Evolutionary conservation across 1,139 yeast species (phyloP).

Genomic region (Blastobotrys elegans): DNA sequence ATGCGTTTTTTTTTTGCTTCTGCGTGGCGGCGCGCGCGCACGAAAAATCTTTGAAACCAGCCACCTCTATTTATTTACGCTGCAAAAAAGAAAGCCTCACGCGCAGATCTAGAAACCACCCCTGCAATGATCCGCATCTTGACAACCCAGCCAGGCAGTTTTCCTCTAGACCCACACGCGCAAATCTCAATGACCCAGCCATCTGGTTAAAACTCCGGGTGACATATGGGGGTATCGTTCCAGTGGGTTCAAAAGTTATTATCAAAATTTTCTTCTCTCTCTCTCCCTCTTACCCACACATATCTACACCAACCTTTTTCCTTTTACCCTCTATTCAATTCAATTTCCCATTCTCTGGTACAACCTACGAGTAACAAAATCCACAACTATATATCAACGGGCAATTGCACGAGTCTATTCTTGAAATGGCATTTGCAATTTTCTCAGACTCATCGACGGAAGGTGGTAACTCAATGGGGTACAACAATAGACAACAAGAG

Average conservation of each 20-base stretch:
- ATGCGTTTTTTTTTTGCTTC: too few species aligned
- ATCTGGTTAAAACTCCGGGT: not conserved
- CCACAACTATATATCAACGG: not conserved
- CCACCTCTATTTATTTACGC: too few species aligned
- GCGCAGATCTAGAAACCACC: not conserved
- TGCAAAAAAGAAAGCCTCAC: too few species aligned
- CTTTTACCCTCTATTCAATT: not conserved
- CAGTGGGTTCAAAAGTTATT: too few species aligned
- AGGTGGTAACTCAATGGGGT: not conserved
- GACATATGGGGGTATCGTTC: too few species aligned
- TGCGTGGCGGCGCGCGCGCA: too few species aligned
- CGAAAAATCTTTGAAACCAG: too few species aligned
- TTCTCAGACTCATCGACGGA: not conserved
- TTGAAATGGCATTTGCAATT: not conserved
- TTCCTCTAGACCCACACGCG: too few species aligned
- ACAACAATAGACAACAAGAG: not conserved
- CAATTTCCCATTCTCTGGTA: not conserved
- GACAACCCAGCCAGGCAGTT: not conserved
- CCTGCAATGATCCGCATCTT: not conserved
- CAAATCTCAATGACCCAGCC: not conserved
- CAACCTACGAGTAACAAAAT: too few species aligned
- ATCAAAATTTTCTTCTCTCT: not conserved
- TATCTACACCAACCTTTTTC: not conserved
- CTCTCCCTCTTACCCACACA: too few species aligned
- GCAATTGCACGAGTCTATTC: not conserved